A percentile compares a stretch with the other conserved stretches of the same genome.
phyloP scores from a whole-genome alignment of 2,329 filamentous ascomycete species.

The Mycosphaerella arachidis region DNA sequence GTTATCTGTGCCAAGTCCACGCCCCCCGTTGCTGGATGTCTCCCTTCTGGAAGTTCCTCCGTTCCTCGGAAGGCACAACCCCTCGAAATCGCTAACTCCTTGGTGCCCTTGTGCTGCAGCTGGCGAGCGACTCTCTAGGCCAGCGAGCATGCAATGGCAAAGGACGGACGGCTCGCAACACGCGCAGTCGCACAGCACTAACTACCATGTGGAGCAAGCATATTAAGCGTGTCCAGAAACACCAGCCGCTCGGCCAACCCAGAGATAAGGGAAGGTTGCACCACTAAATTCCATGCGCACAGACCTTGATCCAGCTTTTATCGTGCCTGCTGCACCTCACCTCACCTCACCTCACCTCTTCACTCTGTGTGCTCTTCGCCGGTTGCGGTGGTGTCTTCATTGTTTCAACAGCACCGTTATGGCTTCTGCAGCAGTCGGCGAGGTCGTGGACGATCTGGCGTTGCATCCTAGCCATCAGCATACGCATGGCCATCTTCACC shows the following conservation, averaged over 20 bases:
- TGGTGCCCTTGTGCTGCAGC: not conserved
- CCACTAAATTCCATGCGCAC: not conserved
- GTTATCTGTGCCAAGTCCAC: not conserved
- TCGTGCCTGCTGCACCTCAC: not conserved
- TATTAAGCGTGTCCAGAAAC: not conserved
- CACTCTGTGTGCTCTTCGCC: not conserved
- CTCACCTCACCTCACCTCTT: not conserved
- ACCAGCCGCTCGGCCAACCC: not conserved
- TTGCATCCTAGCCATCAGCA: constrained; percentile 38
- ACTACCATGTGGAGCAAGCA: not conserved
- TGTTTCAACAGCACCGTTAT: not conserved
- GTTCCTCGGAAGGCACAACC: not conserved
- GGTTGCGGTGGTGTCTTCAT: not conserved
- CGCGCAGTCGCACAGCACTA: too few relatives aligned
- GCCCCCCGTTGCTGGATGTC: not conserved
- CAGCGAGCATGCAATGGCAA: not conserved
- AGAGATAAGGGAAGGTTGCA: not conserved
- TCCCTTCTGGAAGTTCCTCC: not conserved
- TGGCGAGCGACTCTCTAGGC: not conserved
- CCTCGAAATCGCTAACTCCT: too few relatives aligned
- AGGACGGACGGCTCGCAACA: too few relatives aligned
- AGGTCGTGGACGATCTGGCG: constrained; percentile 30
- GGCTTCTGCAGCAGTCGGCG: not conserved
- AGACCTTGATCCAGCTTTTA: not conserved
- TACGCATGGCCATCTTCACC: constrained; percentile 38